Evolutionary conservation across 441 rosid genomes (phyloP).

Genomic region (Daphne laureola): DNA sequence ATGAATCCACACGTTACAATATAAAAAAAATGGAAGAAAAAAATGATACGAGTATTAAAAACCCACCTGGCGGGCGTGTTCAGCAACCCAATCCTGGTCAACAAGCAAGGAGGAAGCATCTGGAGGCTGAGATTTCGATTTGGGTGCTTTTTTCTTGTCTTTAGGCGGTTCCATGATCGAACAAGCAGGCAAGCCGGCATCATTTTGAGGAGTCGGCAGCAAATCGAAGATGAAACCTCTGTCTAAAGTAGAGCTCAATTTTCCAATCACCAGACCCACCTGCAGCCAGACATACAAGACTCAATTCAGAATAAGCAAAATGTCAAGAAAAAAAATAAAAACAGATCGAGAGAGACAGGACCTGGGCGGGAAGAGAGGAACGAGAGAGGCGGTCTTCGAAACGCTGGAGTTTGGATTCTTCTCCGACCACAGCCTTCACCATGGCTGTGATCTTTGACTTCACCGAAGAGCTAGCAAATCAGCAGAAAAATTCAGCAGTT

Average conservation of each 20-base stretch:
- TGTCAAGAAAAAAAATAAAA: neutral
- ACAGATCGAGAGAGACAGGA: slow-evolving; percentile 4
- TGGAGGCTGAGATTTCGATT: slow-evolving; percentile 49
- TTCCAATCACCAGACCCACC: slow-evolving; percentile 90
- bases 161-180: slow-evolving; percentile 38
- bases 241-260: slow-evolving; percentile 67
- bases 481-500: neutral
- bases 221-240: slow-evolving; percentile 81
- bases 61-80: slow-evolving; percentile 80
- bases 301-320: slow-evolving; percentile 3
- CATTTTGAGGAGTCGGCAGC: slow-evolving; percentile 77
- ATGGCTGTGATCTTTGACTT: slow-evolving; percentile 23
- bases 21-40: neutral
- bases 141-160: slow-evolving; percentile 44
- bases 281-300: slow-evolving; percentile 14
- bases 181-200: slow-evolving; percentile 66
- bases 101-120: slow-evolving; percentile 52
- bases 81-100: slow-evolving; percentile 81
- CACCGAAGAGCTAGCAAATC: neutral
- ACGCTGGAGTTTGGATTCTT: slow-evolving; percentile 54
- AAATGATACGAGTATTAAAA: neutral
- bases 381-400: slow-evolving; percentile 67
- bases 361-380: slow-evolving; percentile 61
- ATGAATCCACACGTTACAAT: slow-evolving; percentile 2
- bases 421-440: slow-evolving; percentile 87